These are phyloP conservation scores for Cryptococcus neoformans DNA, from an alignment of 1,284 basidiomycete genomes.

Conservation along the genomic window DNA sequence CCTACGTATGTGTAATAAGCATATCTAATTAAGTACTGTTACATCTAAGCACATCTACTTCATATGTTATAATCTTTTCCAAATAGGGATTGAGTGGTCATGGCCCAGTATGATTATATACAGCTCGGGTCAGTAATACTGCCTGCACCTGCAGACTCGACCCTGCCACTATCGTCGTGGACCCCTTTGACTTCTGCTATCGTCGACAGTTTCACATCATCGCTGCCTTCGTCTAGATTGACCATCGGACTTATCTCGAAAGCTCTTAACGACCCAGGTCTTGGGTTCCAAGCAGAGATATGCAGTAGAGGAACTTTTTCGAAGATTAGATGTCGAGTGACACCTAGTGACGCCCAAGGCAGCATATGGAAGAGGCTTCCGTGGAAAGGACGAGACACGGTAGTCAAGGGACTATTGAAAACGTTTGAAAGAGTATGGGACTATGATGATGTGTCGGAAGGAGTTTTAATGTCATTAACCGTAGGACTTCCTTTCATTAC, in stretches of 20 bases:
- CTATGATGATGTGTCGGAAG: neutral
- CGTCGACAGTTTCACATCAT: neutral
- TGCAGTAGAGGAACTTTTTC: neutral
- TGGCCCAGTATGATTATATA: constrained; percentile 4
- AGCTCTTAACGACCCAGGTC: constrained; percentile 7
- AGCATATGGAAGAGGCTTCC: constrained; percentile 10
- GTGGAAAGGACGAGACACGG: constrained; percentile 3
- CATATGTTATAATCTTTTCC: no score
- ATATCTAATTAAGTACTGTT: no score
- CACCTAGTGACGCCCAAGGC: constrained; percentile 9
- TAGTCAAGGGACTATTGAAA: constrained; percentile 5
- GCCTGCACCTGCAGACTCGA: neutral
- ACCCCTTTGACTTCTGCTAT: neutral
- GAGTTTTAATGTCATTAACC: constrained; percentile 2
- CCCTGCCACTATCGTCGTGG: constrained; percentile 2
- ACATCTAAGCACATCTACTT: no score
- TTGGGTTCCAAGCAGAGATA: constrained; percentile 12
- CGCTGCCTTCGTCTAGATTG: neutral
- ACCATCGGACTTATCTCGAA: neutral
- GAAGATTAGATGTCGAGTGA: constrained; percentile 9
- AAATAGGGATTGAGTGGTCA: neutral
- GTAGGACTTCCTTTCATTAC: constrained; percentile 2
- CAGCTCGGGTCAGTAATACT: constrained; percentile 7
- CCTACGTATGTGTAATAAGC: no score
- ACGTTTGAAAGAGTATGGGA: constrained; percentile 4